Evolutionary conservation across 2,329 filamentous ascomycete species (phyloP).

Genomic region (Mycosphaerelloides madeirae): DNA sequence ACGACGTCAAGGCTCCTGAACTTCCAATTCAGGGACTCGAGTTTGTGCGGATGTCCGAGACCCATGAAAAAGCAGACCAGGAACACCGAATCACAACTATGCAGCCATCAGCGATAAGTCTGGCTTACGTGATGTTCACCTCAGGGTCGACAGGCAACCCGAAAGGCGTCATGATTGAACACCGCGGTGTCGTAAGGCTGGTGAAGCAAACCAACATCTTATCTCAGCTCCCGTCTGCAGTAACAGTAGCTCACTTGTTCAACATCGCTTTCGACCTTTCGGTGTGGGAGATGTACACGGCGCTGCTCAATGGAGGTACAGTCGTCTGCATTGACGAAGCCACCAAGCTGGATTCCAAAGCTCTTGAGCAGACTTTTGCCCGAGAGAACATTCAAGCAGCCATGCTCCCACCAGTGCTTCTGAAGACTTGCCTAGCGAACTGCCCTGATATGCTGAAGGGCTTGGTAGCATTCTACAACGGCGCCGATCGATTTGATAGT

Average conservation of each 20-base stretch:
- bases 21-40: neutral
- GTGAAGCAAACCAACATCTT: slow-evolving; percentile 5
- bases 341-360: neutral
- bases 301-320: slow-evolving; percentile 7
- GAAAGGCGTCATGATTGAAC: slow-evolving; percentile 16
- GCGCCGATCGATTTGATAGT: slow-evolving; percentile 1
- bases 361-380: neutral
- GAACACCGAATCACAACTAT: neutral
- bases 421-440: slow-evolving; percentile 1
- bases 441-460: neutral
- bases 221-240: neutral
- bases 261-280: slow-evolving; percentile 7
- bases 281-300: slow-evolving; percentile 6
- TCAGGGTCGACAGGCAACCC: slow-evolving; percentile 17
- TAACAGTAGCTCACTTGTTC: slow-evolving; percentile 3
- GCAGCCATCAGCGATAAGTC: slow-evolving; percentile 4
- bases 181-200: slow-evolving; percentile 6
- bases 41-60: slow-evolving; percentile 1
- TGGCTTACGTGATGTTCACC: slow-evolving; percentile 15
- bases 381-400: slow-evolving; percentile 3
- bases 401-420: slow-evolving; percentile 5
- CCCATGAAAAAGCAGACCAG: neutral
- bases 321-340: slow-evolving; percentile 7
- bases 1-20: neutral
- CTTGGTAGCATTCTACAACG: neutral